Evolutionary conservation across 345 rosid genomes (phyloP), one percentile per base, ranked within the genome.

Genomic region (Trapa incisa): DNA sequence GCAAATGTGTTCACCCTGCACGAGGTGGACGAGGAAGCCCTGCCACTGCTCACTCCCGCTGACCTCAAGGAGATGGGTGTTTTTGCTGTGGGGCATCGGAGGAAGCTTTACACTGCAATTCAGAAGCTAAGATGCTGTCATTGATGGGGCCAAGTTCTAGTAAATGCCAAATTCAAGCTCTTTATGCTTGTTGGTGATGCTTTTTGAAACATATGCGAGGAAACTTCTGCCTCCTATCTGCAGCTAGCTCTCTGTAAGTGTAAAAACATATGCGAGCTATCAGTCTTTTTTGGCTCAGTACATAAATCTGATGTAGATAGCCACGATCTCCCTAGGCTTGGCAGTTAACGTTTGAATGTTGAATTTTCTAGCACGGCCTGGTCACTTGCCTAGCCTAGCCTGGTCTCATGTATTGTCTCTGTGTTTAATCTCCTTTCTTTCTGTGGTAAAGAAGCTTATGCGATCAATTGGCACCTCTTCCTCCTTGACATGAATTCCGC

Each of bases 21-120:
- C 60, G 84, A 82, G 73, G 89, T 82, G 58, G 89, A 85, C 45
- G 76, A 78, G 64, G 84, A 82, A 69, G 70, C 80, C 47, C 52
- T 85, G 75, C 87, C 85, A 0, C 70, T 81, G 1, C 85, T 85
- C 73, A 85, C 89, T 11, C 68, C 81, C 45, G 82, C 78, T 72
- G 89, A 85, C 74, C 89, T 85, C 65, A 85, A 79, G 77, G 89
- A 85, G 69, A 85, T 85, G 76, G 89, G 89, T 32, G 64, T 82
- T 11, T 54, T 56, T 37, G 87, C 89, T 47, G 82, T 85, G 39
- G 89, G 89, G 47, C 73, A 84, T 71, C 80, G 82, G 67, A 72
- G 89, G 79, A 85, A 82, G 77, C 56, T 85, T 47, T 85, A 79
- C 76, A 65, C 64, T 13, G 84, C 85, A 36, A 85, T 85, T 73